Evolutionary conservation across 257 asterid genomes (phyloP).

Genomic region (Vinca minor): DNA sequence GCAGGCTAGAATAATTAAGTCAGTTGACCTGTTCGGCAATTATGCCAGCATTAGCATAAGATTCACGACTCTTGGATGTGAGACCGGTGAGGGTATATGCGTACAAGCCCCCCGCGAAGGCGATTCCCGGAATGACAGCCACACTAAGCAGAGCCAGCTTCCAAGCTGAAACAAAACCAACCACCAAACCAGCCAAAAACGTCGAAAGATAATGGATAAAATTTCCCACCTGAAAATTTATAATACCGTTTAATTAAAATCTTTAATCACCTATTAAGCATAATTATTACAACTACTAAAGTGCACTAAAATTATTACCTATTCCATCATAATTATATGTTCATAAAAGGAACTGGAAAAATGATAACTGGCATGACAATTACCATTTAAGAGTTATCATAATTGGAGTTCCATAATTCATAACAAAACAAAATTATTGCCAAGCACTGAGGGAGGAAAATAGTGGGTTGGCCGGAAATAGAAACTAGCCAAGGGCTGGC

Average conservation of each 20-base stretch:
- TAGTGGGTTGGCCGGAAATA: not conserved
- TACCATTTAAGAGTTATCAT: not conserved
- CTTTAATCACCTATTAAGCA: not conserved
- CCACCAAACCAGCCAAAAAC: slow-evolving; percentile 96
- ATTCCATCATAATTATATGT: slow-evolving; percentile 6
- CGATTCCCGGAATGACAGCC: slow-evolving; percentile 96
- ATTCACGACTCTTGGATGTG: slow-evolving; percentile 92
- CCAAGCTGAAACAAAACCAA: slow-evolving; percentile 98
- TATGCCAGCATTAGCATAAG: slow-evolving; percentile 92
- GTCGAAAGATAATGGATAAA: slow-evolving; percentile 97
- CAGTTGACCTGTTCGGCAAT: slow-evolving; percentile 87
- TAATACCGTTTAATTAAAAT: not conserved
- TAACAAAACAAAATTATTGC: not conserved
- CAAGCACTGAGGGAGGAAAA: not conserved
- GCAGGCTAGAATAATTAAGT: slow-evolving; percentile 5
- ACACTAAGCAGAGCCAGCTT: slow-evolving; percentile 88
- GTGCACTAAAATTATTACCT: not conserved
- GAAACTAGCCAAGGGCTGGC: not conserved
- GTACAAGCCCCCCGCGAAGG: slow-evolving; percentile 93
- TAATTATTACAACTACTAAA: slow-evolving; percentile 7
- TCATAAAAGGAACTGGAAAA: not conserved
- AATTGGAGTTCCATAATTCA: not conserved
- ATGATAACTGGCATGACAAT: slow-evolving; percentile 12
- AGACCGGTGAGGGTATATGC: slow-evolving; percentile 92
- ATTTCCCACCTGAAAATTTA: slow-evolving; percentile 70